Evolutionary conservation across 352 stramenopile species (phyloP).

Genomic region (Peronosclerospora sorghi): DNA sequence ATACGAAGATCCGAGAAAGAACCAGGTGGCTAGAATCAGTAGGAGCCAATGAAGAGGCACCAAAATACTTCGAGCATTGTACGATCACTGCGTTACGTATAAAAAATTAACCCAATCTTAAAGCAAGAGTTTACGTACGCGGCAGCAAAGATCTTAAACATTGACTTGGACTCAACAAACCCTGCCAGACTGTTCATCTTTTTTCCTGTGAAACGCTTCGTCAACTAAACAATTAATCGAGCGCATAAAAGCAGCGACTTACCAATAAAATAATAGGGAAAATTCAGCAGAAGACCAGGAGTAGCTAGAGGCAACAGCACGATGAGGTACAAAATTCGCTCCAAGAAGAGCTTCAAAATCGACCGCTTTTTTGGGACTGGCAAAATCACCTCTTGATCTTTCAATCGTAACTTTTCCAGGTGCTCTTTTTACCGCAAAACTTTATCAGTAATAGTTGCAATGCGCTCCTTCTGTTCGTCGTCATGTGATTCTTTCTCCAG

Average conservation of each 20-base stretch:
- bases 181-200: slow-evolving; percentile 63
- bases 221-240: neutral
- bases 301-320: slow-evolving; percentile 60
- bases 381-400: slow-evolving; percentile 57
- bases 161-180: slow-evolving; percentile 63
- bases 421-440: slow-evolving; percentile 51
- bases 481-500: slow-evolving; percentile 33
- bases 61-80: slow-evolving; percentile 28
- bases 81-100: slow-evolving; percentile 4
- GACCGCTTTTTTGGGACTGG: slow-evolving; percentile 37
- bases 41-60: slow-evolving; percentile 60
- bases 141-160: slow-evolving; percentile 73
- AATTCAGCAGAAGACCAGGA: slow-evolving; percentile 55
- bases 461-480: slow-evolving; percentile 26
- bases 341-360: slow-evolving; percentile 49
- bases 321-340: slow-evolving; percentile 52
- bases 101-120: too few species aligned
- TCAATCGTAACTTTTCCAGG: slow-evolving; percentile 44
- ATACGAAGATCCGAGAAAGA: slow-evolving; percentile 41
- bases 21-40: slow-evolving; percentile 45
- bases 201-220: slow-evolving; percentile 17
- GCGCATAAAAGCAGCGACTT: slow-evolving; percentile 6
- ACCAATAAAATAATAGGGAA: slow-evolving; percentile 76
- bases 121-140: slow-evolving; percentile 21
- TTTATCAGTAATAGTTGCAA: slow-evolving; percentile 32